Base-by-base conservation (phyloP, 2,329 filamentous ascomycete genomes). In the Xylariaceae sp. region DNA sequence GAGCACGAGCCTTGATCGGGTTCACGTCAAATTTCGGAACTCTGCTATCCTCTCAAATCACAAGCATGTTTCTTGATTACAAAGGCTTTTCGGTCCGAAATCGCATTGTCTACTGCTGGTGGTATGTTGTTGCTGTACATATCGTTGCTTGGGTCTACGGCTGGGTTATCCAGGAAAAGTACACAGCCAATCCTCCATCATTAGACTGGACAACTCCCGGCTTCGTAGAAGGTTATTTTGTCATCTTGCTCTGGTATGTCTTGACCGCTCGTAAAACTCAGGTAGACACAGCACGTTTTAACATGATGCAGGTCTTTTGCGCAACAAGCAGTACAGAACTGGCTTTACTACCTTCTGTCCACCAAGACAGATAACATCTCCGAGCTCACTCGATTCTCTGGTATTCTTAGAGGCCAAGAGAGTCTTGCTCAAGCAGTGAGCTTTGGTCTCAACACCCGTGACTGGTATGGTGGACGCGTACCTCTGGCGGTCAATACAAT, bases 11-110 rank as follows among this genome's bases (percentile, higher is more conserved):
- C 0, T 69, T 90, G 1, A 86, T 83, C 0, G 88, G 85, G 0
- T 86, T 90, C 58, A 63, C 89, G 2, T 82, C 81, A 0, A 86
- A 85, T 5, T 77, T 89, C 12, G 75, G 86, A 4, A 85, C 85
- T 1, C 74, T 89, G 2, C 76, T 79, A 1, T 74, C 75, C 1
- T 85, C 86, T 2, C 88, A 89, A 49, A 35, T 88, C 65, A 69
- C 53, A 27, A 55, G 54, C 45, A 48, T 54, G 31, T 43, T 60
- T 30, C 52, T 62, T 2, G 53, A 62, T 45, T 58, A 55, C 45
- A 54, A 48, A 6, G 14, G 40, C 0, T 17, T 58, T 0, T 6
- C 61, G 22, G 64, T 66, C 12, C 61, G 32, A 78, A 76, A 0
- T 68, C 71, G 75, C 19, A 66, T 78, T 41, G 67, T 63, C 1